Percentiles rank a stretch among this genome's conserved stretches.
These are phyloP conservation scores for Coniochaeta sp. DNA, from an alignment of 2,329 filamentous ascomycete genomes.

Conservation along the genomic window DNA sequence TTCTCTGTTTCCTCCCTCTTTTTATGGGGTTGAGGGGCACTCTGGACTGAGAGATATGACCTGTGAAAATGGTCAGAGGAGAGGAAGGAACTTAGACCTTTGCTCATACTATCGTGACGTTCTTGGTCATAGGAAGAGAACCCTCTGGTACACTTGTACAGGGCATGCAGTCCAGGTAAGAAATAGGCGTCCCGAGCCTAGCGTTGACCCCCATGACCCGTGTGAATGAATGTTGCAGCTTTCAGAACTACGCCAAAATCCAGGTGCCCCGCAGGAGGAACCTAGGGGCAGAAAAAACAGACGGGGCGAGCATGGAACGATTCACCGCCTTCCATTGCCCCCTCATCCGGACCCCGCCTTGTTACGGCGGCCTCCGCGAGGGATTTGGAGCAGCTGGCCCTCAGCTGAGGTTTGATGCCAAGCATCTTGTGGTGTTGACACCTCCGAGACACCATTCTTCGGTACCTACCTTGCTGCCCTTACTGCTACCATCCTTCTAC, in stretches of 20 bases:
- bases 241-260: no score
- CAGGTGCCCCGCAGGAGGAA: no score
- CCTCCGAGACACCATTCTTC: background rate
- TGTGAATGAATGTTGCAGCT: background rate
- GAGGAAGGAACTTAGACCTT: no score
- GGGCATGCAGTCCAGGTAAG: background rate
- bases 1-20: no score
- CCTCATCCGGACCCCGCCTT: background rate
- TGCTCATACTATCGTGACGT: no score
- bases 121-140: background rate
- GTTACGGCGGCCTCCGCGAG: background rate
- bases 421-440: background rate
- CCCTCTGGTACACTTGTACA: no score
- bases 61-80: no score
- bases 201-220: background rate
- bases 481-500: background rate
- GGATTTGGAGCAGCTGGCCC: background rate
- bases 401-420: background rate
- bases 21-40: no score
- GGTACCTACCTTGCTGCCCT: background rate
- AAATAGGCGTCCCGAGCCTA: background rate
- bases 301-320: background rate
- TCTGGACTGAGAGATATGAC: no score
- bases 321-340: background rate
- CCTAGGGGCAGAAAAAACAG: background rate